Base-by-base conservation (phyloP, 768 basidiomycete genomes). In the Dentipellis fragilis region DNA sequence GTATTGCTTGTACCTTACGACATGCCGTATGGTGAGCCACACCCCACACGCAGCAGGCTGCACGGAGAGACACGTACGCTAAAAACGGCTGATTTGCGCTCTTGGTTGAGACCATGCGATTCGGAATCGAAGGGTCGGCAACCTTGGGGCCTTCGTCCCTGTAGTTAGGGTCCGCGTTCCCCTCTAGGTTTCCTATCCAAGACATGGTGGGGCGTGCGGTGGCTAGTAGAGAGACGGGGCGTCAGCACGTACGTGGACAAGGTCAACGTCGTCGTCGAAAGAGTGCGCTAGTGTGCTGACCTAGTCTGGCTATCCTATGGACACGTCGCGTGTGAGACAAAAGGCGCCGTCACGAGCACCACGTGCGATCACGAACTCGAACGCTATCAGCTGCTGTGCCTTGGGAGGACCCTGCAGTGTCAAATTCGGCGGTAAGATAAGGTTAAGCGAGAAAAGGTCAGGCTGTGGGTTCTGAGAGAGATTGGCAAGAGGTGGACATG, bases 61-160 rank as follows among this genome's bases (percentile, higher is more conserved):
- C 16, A 51, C 16, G 35, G 14, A n/a, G 22, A 36, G 16, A 67
- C 64, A 77, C 84, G 60, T 73, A 92, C 83, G 81, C 81, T 29
- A 94, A 79, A 70, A 90, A 93, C 9, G 93, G 89, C 57, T 77
- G 75, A 71, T 95, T 96, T 34, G 92, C 89, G 45, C 81, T 70
- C 73, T 94, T 95, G 59, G 80, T 81, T 23, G 85, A 80, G 39
- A 94, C 89, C 75, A 80, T 79, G 62, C 87, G 78, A 56, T 78
- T 75, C 2, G 84, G 80, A 58, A 84, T 79, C 53, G 69, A 60
- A 54, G 86, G 85, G 69, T 89, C 87, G 60, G 72, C 67, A 3
- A 83, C 80, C 69, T 79, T 80, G 49, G 71, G 74, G 54, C 79
- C 73, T 51, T 72, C 68, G 10, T 75, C 64, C 40, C 58, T 63